These are phyloP conservation scores for Coleophoma cylindrospora DNA, from an alignment of 2,329 filamentous ascomycete species.

Conservation along the genomic window DNA sequence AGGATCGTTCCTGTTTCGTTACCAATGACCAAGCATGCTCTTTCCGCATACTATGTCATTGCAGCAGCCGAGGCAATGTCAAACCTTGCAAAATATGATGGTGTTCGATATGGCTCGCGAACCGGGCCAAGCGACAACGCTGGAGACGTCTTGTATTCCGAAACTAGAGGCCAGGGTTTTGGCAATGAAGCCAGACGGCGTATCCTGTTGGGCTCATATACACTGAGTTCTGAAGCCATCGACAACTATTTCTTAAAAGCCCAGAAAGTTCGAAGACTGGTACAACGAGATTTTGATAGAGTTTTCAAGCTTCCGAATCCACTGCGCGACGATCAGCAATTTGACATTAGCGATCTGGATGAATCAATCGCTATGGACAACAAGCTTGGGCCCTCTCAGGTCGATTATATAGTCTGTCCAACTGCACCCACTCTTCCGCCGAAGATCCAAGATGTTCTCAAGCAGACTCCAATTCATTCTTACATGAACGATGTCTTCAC, in stretches of 20 bases:
- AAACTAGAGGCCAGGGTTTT: slow-evolving; percentile 69
- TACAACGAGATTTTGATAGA: slow-evolving; percentile 80
- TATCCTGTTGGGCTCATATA: slow-evolving; percentile 86
- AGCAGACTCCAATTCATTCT: slow-evolving; percentile 57
- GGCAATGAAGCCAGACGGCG: slow-evolving; percentile 81
- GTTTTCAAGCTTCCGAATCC: slow-evolving; percentile 70
- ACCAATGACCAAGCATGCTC: slow-evolving; percentile 76
- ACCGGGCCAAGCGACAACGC: slow-evolving; percentile 42
- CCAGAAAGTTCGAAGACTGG: slow-evolving; percentile 77
- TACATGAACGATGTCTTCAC: slow-evolving; percentile 97
- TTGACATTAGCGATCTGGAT: slow-evolving; percentile 56
- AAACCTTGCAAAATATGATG: slow-evolving; percentile 95
- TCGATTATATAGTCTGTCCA: slow-evolving; percentile 84
- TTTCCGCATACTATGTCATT: slow-evolving; percentile 92
- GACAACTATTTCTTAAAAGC: slow-evolving; percentile 97
- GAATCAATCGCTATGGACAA: slow-evolving; percentile 45
- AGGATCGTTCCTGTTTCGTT: slow-evolving; percentile 72
- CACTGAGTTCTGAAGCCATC: slow-evolving; percentile 81
- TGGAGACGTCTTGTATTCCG: slow-evolving; percentile 67
- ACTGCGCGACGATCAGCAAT: slow-evolving; percentile 48
- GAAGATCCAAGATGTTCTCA: slow-evolving; percentile 49
- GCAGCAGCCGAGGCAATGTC: slow-evolving; percentile 93
- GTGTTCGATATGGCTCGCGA: slow-evolving; percentile 74
- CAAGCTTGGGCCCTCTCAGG: slow-evolving; percentile 54
- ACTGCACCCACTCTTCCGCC: slow-evolving; percentile 79